These are phyloP conservation scores for Rosa hybrid DNA, from an alignment of 331 rosid species.

Conservation along the genomic window DNA sequence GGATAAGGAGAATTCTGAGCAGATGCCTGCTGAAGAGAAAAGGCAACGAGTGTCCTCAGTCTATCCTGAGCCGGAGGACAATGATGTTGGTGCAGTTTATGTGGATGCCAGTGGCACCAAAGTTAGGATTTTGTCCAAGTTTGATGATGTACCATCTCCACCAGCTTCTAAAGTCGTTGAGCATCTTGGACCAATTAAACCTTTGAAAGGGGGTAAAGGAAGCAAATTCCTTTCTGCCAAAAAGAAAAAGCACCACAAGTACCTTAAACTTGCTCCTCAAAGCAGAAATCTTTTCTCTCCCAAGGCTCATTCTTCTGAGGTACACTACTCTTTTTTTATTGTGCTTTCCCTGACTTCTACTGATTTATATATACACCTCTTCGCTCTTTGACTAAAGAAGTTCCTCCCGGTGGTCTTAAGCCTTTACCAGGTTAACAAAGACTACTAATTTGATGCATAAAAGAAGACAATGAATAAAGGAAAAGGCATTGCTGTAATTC, in stretches of 20 bases:
- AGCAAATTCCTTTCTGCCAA: conserved; percentile 40
- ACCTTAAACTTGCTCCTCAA: conserved; percentile 40
- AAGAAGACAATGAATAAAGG: conserved; percentile 7
- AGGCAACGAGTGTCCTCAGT: conserved; percentile 31
- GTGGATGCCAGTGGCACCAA: conserved; percentile 58
- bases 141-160: conserved; percentile 34
- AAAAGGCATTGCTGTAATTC: not conserved
- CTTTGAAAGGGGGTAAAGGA: conserved; percentile 37
- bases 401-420: conserved; percentile 3
- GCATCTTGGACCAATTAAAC: conserved; percentile 42
- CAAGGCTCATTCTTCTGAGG: conserved; percentile 47
- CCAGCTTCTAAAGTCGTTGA: conserved; percentile 31
- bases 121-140: conserved; percentile 56
- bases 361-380: conserved; percentile 15
- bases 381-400: conserved; percentile 3
- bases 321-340: conserved; percentile 27
- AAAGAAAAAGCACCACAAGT: conserved; percentile 47
- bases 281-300: conserved; percentile 32
- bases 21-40: conserved; percentile 36
- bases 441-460: conserved; percentile 2
- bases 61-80: conserved; percentile 30
- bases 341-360: not conserved
- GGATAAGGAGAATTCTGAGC: conserved; percentile 32
- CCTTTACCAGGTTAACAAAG: not conserved
- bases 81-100: conserved; percentile 51